These are phyloP conservation scores for Mortierella sp. DNA, from an alignment of 371 early-diverging fungal species.

Conservation along the genomic window DNA sequence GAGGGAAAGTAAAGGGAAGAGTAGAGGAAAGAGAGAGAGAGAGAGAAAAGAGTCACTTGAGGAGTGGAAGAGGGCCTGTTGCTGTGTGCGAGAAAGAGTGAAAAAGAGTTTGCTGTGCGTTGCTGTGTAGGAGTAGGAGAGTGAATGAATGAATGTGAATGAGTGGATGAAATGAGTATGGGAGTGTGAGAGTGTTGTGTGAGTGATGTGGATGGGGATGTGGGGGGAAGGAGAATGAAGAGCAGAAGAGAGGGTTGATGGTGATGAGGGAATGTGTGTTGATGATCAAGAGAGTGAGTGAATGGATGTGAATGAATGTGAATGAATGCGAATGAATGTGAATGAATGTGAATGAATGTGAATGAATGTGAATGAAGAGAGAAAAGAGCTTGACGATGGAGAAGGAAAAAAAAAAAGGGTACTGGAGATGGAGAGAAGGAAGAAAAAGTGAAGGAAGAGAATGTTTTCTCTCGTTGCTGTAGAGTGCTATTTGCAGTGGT, in stretches of 20 bases:
- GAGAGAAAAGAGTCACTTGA: not conserved
- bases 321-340: not conserved
- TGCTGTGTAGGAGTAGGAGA: not conserved
- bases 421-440: not conserved
- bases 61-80: not conserved
- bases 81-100: not conserved
- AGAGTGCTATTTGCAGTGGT: too few relatives aligned
- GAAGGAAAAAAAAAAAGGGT: not conserved
- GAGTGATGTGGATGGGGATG: too few relatives aligned
- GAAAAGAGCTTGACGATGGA: not conserved
- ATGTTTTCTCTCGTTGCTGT: not conserved
- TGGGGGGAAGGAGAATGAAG: not conserved
- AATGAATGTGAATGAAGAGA: not conserved
- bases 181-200: too few relatives aligned
- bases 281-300: not conserved
- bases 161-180: not conserved
- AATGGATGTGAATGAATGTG: not conserved
- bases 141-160: not conserved
- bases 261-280: too few relatives aligned
- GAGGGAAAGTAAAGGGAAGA: slow-evolving; percentile 10
- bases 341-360: slow-evolving; percentile 2
- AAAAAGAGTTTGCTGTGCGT: too few relatives aligned
- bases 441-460: not conserved
- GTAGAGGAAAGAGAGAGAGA: not conserved
- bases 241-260: not conserved